Evolutionary conservation across 345 rosid genomes (phyloP).

Genomic region (Bruguiera sexangula): DNA sequence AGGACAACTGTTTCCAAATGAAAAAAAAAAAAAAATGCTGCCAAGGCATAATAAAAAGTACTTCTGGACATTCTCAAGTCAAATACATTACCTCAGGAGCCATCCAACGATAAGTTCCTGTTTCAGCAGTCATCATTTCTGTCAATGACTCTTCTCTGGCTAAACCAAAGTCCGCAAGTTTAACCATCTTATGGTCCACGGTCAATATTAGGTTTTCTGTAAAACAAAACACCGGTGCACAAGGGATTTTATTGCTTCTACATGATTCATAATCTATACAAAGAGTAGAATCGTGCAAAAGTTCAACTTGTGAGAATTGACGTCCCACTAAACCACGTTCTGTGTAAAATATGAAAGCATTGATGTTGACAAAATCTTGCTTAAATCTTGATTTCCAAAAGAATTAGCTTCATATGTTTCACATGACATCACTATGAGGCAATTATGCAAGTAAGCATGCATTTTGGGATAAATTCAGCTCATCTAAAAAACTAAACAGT

Average conservation of each 20-base stretch:
- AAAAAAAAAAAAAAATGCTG: not conserved
- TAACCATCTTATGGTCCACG: slow-evolving; percentile 74
- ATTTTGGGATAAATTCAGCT: too few species aligned
- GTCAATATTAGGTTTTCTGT: slow-evolving; percentile 93
- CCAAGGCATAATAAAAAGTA: not conserved
- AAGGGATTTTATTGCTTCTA: too few species aligned
- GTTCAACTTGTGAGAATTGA: too few species aligned
- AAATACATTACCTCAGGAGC: slow-evolving; percentile 77
- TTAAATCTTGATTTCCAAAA: not conserved
- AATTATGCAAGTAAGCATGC: too few species aligned
- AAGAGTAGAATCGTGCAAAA: too few species aligned
- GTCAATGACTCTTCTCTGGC: slow-evolving; percentile 99
- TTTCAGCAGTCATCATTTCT: slow-evolving; percentile 99
- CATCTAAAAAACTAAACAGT: too few species aligned
- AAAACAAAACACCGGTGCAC: slow-evolving; percentile 11
- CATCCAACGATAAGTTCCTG: slow-evolving; percentile 99
- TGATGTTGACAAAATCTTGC: slow-evolving; percentile 16
- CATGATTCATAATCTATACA: too few species aligned
- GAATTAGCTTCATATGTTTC: not conserved
- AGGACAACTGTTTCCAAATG: not conserved
- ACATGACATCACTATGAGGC: not conserved
- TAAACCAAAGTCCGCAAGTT: slow-evolving; percentile 95
- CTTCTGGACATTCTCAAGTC: not conserved
- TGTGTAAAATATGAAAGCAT: slow-evolving; percentile 43
- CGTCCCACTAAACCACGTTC: slow-evolving; percentile 38